phyloP scores from a whole-genome alignment of 306 rosid genomes.

The Comarum palustre region DNA sequence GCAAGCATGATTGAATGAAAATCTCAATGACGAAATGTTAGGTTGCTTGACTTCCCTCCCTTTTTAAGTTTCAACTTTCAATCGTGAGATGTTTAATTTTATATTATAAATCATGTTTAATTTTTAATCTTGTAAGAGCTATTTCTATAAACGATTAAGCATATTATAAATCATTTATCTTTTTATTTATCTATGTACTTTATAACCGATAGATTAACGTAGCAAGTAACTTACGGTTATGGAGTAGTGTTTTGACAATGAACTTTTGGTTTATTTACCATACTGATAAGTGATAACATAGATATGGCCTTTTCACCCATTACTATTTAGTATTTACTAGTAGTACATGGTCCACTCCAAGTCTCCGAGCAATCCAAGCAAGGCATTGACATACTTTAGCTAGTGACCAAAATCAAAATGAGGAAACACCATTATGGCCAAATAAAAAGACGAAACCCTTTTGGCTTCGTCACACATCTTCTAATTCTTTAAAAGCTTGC shows the following conservation, averaged over 20 bases:
- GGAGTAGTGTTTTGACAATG: too few species aligned
- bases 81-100: neutral
- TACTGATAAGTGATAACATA: neutral
- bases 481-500: neutral
- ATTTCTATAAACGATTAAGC: neutral
- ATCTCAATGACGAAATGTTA: neutral
- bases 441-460: constrained; percentile 5
- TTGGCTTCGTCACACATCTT: neutral
- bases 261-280: too few species aligned
- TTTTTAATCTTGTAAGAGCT: too few species aligned
- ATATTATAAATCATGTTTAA: too few species aligned
- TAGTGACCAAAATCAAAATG: neutral
- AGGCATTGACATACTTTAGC: neutral
- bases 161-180: neutral
- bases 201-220: too few species aligned
- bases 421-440: neutral
- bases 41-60: neutral
- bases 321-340: neutral
- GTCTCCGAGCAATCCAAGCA: constrained; percentile 1
- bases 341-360: constrained; percentile 18
- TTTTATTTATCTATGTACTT: too few species aligned
- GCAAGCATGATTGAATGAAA: neutral
- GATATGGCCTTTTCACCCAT: constrained; percentile 2
- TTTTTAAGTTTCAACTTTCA: neutral
- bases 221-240: too few species aligned